Conservation (phyloP, 179 eudicot genomes). For the Silene vulgaris region DNA sequence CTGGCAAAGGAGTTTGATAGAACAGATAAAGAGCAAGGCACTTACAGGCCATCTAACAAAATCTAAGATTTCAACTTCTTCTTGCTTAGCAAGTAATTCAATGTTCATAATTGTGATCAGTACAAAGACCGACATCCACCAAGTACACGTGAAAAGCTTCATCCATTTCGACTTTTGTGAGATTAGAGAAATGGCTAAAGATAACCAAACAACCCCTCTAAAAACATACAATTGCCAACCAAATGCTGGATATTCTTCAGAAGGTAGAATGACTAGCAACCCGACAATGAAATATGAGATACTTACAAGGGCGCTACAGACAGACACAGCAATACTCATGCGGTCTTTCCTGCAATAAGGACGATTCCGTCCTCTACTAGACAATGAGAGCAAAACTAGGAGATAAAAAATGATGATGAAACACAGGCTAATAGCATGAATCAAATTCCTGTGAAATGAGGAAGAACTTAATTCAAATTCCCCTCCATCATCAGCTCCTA, state of each 20-base stretch:
- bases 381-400: slow-evolving; percentile 11
- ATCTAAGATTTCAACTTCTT: slow-evolving; percentile 27
- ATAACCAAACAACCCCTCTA: slow-evolving; percentile 28
- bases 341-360: slow-evolving; percentile 23
- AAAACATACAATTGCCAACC: slow-evolving; percentile 29
- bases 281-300: slow-evolving; percentile 35
- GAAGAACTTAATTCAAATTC: slow-evolving; percentile 19
- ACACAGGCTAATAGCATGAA: slow-evolving; percentile 13
- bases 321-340: slow-evolving; percentile 25
- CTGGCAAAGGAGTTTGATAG: slow-evolving; percentile 28
- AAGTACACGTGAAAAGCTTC: slow-evolving; percentile 33
- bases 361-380: background rate
- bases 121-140: slow-evolving; percentile 54
- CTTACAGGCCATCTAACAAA: slow-evolving; percentile 47
- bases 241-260: slow-evolving; percentile 20
- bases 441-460: slow-evolving; percentile 21
- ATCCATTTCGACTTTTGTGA: slow-evolving; percentile 37
- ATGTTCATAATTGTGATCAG: slow-evolving; percentile 35
- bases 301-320: slow-evolving; percentile 39
- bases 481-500: slow-evolving; percentile 6
- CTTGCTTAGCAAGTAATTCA: slow-evolving; percentile 25
- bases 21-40: slow-evolving; percentile 44
- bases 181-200: slow-evolving; percentile 32
- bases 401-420: slow-evolving; percentile 19
- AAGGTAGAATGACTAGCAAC: slow-evolving; percentile 26